Evolutionary conservation across 2,329 filamentous ascomycete genomes (phyloP).

Genomic region (Plectosphaerella plurivora): DNA sequence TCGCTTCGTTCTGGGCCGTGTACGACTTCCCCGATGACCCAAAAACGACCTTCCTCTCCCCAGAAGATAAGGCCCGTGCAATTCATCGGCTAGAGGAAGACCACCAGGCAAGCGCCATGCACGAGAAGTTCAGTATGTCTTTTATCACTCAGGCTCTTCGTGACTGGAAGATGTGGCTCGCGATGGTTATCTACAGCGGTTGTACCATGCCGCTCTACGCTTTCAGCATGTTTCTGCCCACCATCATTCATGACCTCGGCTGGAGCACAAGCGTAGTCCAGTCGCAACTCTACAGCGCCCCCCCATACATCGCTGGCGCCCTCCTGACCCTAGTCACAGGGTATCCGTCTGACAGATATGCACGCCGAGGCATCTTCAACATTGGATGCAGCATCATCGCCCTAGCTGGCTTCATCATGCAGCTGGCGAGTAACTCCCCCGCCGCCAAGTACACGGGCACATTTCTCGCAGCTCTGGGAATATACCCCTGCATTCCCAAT

Average conservation of each 20-base stretch:
- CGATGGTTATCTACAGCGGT: conserved; percentile 75
- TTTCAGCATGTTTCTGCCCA: conserved; percentile 65
- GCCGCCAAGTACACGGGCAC: conserved; percentile 76
- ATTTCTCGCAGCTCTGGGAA: conserved; percentile 81
- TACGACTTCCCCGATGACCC: conserved; percentile 79
- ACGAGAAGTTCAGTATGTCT: conserved; percentile 68
- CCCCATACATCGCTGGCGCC: conserved; percentile 70
- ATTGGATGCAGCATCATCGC: conserved; percentile 66
- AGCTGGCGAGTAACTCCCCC: conserved; percentile 60
- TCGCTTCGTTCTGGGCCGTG: conserved; percentile 71
- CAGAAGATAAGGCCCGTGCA: conserved; percentile 66
- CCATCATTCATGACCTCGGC: conserved; percentile 8
- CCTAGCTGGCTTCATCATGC: conserved; percentile 74
- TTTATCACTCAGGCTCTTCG: conserved; percentile 69
- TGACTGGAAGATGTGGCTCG: conserved; percentile 82
- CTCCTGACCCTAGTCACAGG: conserved; percentile 66
- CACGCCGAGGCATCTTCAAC: conserved; percentile 74
- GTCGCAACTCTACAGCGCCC: conserved; percentile 69
- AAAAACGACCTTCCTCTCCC: conserved; percentile 55
- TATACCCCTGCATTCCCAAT: conserved; percentile 83
- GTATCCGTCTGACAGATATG: conserved; percentile 70
- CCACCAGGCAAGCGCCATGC: conserved; percentile 67
- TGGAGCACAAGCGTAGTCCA: conserved; percentile 40
- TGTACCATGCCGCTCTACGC: conserved; percentile 68
- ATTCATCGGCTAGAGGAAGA: conserved; percentile 66